A percentile compares a stretch with the other conserved stretches of the same genome.
Evolutionary conservation across 208 protist genomes (phyloP).

Genomic region (Porcisia hertigi): DNA sequence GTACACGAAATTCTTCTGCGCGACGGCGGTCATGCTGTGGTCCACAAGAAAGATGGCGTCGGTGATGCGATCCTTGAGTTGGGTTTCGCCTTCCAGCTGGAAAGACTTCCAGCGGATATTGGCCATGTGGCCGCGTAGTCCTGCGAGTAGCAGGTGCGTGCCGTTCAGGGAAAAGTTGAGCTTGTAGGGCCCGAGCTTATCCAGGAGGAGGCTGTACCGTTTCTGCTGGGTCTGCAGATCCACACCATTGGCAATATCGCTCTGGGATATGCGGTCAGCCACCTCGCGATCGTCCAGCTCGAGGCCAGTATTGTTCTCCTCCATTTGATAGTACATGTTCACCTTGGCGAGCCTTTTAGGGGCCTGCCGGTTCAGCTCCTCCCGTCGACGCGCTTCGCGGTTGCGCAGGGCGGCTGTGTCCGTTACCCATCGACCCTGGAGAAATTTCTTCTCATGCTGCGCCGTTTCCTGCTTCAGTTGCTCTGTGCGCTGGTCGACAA

Average conservation of each 20-base stretch:
- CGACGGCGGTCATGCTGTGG: conserved; percentile 97
- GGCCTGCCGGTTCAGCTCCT: conserved; percentile 59
- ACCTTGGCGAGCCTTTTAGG: conserved; percentile 69
- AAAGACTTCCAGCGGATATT: conserved; percentile 95
- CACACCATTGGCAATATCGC: conserved; percentile 85
- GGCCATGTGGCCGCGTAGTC: conserved; percentile 95
- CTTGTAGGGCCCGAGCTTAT: conserved; percentile 95
- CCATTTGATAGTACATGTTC: conserved; percentile 67
- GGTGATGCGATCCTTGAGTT: conserved; percentile 93
- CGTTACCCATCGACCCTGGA: conserved; percentile 83
- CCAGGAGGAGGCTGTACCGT: conserved; percentile 93
- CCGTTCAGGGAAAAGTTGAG: conserved; percentile 95
- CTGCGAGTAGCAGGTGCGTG: conserved; percentile 92
- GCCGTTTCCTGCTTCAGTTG: conserved; percentile 47
- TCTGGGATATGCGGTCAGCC: conserved; percentile 93
- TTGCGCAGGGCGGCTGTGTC: conserved; percentile 71
- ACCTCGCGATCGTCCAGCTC: conserved; percentile 89
- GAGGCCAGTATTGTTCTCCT: conserved; percentile 69
- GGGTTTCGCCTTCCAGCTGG: conserved; percentile 91
- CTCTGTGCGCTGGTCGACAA: conserved; percentile 49
- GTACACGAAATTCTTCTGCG: conserved; percentile 99
- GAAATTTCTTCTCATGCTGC: conserved; percentile 53
- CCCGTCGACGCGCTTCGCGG: conserved; percentile 45
- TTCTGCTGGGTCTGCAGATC: conserved; percentile 94
- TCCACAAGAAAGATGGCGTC: conserved; percentile 97